Base-by-base conservation (phyloP, 1,139 yeast genomes). In the Yamadazyma diddensiae region DNA sequence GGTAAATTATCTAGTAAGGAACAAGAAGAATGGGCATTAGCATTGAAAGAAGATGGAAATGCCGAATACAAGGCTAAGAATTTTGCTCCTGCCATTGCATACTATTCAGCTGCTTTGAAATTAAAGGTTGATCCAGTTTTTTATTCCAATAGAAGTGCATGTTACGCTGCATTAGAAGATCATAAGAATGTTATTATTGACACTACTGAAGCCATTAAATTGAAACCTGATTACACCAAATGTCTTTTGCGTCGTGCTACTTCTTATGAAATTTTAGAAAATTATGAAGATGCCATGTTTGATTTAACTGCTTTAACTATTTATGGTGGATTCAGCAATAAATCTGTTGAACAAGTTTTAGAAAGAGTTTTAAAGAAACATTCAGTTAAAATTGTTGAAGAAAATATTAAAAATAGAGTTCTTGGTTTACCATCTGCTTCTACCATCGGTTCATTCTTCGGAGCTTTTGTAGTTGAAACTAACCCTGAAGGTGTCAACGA, bases 141-240 rank as follows among this genome's bases (percentile, higher is more conserved):
- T 63, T 90, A 82, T 65, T 87, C 97, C 41, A 90, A 90, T 68
- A 77, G 95, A 62, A 88, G 97, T 16, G 98, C 98, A 13, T 92
- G 97, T 64, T 86, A 85, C 62, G 84, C 88, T 35, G 86, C 94
- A 13, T 69, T 85, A 46, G 77, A 79, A 39, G 77, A 88, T 44
- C 80, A 77, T 53, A 86, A 84, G 48, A 81, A 86, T 53, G 96
- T 88, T 28, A 74, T 94, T 45, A 85, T 79, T 47, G 96, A 87
- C 57, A 82, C 96, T 38, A 78, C 95, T 19, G 77, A 73, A 43
- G 98, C 98, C 24, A 73, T 94, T 49, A 74, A 78, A 46, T 63
- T 90, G 51, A 84, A 88, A 57, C 95, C 95, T 11, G 92, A 83
- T 54, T 92, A 94, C 62, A 70, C 87, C 50, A 92, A 94, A 69